Evolutionary conservation across 2,329 filamentous ascomycete genomes (phyloP).

Genomic region (Penicillium sp.): DNA sequence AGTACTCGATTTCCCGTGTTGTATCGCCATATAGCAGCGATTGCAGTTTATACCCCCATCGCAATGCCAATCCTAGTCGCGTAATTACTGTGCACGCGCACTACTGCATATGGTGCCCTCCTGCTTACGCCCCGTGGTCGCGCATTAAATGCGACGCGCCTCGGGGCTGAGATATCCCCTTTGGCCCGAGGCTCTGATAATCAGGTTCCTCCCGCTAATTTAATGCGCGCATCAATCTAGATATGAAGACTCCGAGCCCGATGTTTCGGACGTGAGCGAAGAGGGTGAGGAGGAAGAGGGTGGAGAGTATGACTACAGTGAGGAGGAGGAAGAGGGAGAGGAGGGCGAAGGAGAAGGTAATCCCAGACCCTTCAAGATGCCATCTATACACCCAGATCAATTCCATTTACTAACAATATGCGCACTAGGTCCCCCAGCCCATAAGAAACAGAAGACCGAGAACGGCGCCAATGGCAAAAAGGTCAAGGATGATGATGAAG

Average conservation of each 20-base stretch:
- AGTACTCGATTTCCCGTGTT: conserved; percentile 29
- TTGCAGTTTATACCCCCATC: background rate
- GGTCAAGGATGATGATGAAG: conserved; percentile 32
- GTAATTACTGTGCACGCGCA: conserved; percentile 7
- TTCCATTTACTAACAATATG: conserved; percentile 9
- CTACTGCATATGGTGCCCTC: background rate
- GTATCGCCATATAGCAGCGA: background rate
- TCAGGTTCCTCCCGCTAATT: background rate
- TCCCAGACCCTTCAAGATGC: background rate
- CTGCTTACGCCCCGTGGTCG: conserved; percentile 13
- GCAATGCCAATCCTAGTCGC: conserved; percentile 4
- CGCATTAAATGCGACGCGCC: conserved; percentile 10
- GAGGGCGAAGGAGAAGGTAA: conserved; percentile 32
- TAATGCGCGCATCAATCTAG: conserved; percentile 31
- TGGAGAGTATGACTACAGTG: conserved; percentile 36
- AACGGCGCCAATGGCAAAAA: conserved; percentile 35
- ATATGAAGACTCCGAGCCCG: conserved; percentile 46
- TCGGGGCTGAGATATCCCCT: background rate
- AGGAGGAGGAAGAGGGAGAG: conserved; percentile 35
- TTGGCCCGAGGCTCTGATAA: background rate
- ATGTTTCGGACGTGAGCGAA: conserved; percentile 37
- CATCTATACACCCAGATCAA: background rate
- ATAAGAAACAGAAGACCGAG: conserved; percentile 43
- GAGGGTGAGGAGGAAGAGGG: conserved; percentile 39
- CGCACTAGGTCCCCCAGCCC: conserved; percentile 32